Evolutionary conservation across 208 protist genomes (phyloP).

Genomic region (Trypanosoma brucei): DNA sequence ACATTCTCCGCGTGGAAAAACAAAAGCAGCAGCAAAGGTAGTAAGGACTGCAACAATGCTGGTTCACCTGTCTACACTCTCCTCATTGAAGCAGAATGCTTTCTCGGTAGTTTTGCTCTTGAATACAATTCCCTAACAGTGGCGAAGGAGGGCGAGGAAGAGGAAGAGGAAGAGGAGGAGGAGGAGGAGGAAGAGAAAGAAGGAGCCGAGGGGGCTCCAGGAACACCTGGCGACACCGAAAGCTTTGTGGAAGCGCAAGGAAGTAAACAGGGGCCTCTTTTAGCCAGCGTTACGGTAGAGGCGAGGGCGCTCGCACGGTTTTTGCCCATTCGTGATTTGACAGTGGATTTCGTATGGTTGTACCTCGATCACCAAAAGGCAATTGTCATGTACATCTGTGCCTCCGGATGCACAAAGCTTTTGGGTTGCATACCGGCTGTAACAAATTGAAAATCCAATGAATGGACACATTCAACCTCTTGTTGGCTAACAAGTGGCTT

Average conservation of each 20-base stretch:
- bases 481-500: background rate
- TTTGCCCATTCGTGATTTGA: constrained; percentile 57
- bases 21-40: background rate
- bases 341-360: constrained; percentile 38
- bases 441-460: background rate
- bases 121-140: constrained; percentile 57
- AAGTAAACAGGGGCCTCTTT: background rate
- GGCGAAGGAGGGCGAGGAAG: constrained; percentile 12
- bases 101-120: constrained; percentile 53
- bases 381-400: constrained; percentile 59
- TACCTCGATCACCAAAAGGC: constrained; percentile 50
- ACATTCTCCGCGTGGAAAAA: constrained; percentile 38
- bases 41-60: background rate
- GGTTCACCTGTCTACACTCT: constrained; percentile 23
- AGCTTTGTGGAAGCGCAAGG: background rate
- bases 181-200: constrained; percentile 10
- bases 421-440: constrained; percentile 78
- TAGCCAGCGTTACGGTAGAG: constrained; percentile 54
- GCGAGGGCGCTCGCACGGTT: constrained; percentile 67
- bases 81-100: constrained; percentile 47
- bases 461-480: background rate
- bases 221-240: background rate
- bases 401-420: constrained; percentile 39
- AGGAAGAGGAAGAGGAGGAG: constrained; percentile 5
- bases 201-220: constrained; percentile 3